These are phyloP conservation scores for Phytopythium mirpurense DNA, from an alignment of 352 stramenopile species.

Conservation along the genomic window DNA sequence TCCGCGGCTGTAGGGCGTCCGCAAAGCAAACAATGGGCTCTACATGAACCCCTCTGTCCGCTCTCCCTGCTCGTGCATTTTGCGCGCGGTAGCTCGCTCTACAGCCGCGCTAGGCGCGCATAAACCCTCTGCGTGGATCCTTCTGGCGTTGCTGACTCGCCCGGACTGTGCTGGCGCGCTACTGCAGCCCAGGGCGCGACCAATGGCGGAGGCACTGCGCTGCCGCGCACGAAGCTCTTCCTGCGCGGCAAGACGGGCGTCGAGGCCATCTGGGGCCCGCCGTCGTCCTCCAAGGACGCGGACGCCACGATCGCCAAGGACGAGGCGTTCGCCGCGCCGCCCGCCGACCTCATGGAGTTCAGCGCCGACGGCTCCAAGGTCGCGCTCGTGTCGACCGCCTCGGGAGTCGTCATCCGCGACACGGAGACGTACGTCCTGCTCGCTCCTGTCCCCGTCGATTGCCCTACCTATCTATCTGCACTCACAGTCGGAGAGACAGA, in stretches of 20 bases:
- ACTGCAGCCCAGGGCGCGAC: not conserved
- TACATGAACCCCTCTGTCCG: not conserved
- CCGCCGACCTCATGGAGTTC: constrained; percentile 72
- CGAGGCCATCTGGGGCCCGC: constrained; percentile 72
- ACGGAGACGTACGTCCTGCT: constrained; percentile 39
- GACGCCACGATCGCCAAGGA: constrained; percentile 45
- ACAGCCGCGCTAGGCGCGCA: too few relatives aligned
- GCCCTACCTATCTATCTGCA: not conserved
- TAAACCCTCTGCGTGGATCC: not conserved
- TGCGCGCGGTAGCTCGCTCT: not conserved
- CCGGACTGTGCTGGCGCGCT: not conserved
- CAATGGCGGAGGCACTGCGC: not conserved
- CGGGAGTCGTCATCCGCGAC: constrained; percentile 62
- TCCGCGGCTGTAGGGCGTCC: not conserved
- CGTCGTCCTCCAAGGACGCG: constrained; percentile 40
- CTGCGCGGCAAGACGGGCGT: constrained; percentile 69
- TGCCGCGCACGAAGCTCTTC: constrained; percentile 78
- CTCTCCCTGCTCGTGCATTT: not conserved
- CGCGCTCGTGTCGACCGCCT: constrained; percentile 52
- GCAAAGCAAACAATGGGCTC: not conserved
- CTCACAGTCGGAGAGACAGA: too few relatives aligned
- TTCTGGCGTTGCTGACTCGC: not conserved
- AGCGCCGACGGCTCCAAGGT: constrained; percentile 58
- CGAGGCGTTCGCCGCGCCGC: constrained; percentile 35
- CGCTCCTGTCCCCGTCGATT: not conserved